Base-by-base conservation (phyloP, 495 filamentous ascomycete genomes). In the Neurospora discreta region DNA sequence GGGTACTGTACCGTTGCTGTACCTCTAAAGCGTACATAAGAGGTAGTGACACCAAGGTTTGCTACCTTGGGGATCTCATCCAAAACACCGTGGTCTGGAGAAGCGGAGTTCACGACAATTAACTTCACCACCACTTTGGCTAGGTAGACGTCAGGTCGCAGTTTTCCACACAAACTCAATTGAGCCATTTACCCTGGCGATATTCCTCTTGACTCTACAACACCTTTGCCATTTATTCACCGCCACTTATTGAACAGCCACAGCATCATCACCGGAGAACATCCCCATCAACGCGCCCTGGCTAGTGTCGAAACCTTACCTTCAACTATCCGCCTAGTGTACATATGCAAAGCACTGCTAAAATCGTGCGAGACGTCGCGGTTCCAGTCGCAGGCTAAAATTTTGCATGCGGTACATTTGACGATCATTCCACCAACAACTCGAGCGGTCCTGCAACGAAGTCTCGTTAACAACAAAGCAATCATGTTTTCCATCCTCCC, bases 401-500 rank as follows among this genome's bases (percentile, higher is more conserved):
- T 23, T 69, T 26, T 39, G 38, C 23, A 72, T 41, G 15, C 15
- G 13, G 11, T 60, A 13, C 8, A 18, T 18, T 6, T 33, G 4
- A 65, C 13, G 15, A 33, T 30, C 26, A 33, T 33, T 6, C 3
- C 18, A 30, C 52, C 23, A 65, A 65, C 13, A 65, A 16, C 26
- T 15, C 1, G 15, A 65, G 26, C 52, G 15, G 26, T 65, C 23
- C 52, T 65, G 52, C 26, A 65, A 65, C 52, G 13, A 65, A 33
- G 15, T 9, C 52, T 65, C 13, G 15, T 33, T 15, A 18, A 33
- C 26, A 33, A 71, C 70, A 75, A 68, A 72, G 72, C 73, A 68
- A 81, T 72, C 69, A 91, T 88, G 86, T 86, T 92, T 76, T 85
- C 89, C 42, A 86, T 91, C 40, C 87, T 94, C n/a, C 91, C 92